Conservation (phyloP, 1,284 basidiomycete species). For the Stygiomarasmius scandens region DNA sequence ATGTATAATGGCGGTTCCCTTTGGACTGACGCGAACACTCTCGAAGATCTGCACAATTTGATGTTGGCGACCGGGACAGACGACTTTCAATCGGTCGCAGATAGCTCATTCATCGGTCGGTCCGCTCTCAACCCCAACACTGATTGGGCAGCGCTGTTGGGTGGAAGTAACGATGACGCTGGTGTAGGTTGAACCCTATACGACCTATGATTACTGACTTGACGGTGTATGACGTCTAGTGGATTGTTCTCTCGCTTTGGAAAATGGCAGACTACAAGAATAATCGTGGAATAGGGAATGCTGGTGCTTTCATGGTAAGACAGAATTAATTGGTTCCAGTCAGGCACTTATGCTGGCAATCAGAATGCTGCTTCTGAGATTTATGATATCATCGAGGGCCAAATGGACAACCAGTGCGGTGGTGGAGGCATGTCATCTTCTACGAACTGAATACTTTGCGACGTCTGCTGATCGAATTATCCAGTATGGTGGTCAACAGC, state of each 20-base stretch:
- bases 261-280: slow-evolving; percentile 56
- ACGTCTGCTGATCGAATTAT: not conserved
- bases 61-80: slow-evolving; percentile 47
- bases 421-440: slow-evolving; percentile 38
- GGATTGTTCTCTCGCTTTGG: slow-evolving; percentile 55
- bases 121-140: slow-evolving; percentile 39
- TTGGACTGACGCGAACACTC: slow-evolving; percentile 59
- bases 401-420: slow-evolving; percentile 49
- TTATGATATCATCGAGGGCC: slow-evolving; percentile 49
- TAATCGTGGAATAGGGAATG: slow-evolving; percentile 34
- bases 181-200: slow-evolving; percentile 36
- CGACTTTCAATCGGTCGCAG: slow-evolving; percentile 41
- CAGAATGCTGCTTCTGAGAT: slow-evolving; percentile 45
- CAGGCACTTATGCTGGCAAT: slow-evolving; percentile 1
- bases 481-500: slow-evolving; percentile 59
- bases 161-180: slow-evolving; percentile 53
- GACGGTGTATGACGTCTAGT: no score
- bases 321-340: not conserved
- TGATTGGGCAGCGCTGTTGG: slow-evolving; percentile 44
- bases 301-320: slow-evolving; percentile 40
- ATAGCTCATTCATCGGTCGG: slow-evolving; percentile 45
- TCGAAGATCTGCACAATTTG: slow-evolving; percentile 58
- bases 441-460: slow-evolving; percentile 1
- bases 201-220: no score
- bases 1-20: slow-evolving; percentile 47